Base-by-base conservation (phyloP, 23 red algal genomes). In the Pyropia haitanensis region DNA sequence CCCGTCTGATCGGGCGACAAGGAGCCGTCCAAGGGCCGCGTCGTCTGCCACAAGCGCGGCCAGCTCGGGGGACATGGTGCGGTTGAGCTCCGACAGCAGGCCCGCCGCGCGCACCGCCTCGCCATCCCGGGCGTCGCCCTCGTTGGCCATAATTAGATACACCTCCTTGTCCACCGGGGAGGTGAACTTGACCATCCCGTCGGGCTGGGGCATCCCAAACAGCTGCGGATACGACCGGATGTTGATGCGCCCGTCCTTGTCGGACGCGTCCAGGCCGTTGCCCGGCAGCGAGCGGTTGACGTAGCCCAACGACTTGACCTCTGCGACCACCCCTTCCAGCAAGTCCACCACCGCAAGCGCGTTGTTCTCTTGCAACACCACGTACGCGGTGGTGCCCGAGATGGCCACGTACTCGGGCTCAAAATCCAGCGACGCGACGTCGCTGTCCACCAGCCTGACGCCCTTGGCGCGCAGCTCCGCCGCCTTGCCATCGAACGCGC, bases 321-420 rank as follows among this genome's bases (percentile, higher is more conserved):
- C 84, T 2, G 84, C 74, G 48, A 80, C 56, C 27, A 55, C 52
- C 5, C 46, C 65, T 22, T 79, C 73, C n/a, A 67, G 33, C 6
- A 89, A 58, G 59, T 89, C 84, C 21, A 89, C 66, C 2, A 89
- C 73, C 13, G 84, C 84, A 29, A 89, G 64, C 50, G 84, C 84
- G 31, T 89, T 89, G 28, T 64, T 67, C 66, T 89, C 84, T 54
- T 89, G 84, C 50, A 89, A 18, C 29, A 61, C 71, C 22, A 89
- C 65, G 33, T 70, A 74, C 5, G 84, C 84, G 67, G 71, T 65
- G 34, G 73, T 78, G 15, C 82, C 82, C 28, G 53, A 26, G 32
- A 88, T 77, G 28, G 71, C 71, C 3, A 78, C 58, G 54, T 60
- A 76, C 28, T 88, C 82, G 20, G 82, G 82, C 49, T 88, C 82